phyloP scores from a whole-genome alignment of 2,329 filamentous ascomycete species.

The Colletotrichum sublineola region DNA sequence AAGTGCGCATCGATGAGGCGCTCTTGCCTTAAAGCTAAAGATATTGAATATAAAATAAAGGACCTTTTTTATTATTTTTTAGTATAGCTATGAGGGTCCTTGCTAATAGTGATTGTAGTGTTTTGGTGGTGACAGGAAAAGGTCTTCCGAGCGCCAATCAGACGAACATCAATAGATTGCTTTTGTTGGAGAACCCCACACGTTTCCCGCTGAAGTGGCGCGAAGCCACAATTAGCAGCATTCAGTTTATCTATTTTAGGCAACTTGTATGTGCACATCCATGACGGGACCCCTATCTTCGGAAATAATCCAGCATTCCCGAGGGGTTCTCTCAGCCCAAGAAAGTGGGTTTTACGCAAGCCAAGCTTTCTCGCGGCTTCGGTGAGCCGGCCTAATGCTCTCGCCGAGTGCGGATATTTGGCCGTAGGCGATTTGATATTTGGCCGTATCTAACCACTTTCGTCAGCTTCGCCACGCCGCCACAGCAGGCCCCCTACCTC shows the following conservation, averaged over 20 bases:
- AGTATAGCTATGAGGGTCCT: too few species aligned
- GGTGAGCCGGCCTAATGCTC: background rate
- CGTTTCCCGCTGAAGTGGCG: background rate
- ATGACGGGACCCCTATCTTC: background rate
- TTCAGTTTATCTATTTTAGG: conserved; percentile 25
- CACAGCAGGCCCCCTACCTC: too few species aligned
- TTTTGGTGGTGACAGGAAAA: too few species aligned
- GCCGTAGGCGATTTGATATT: too few species aligned
- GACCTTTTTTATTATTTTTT: too few species aligned
- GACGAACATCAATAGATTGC: conserved; percentile 1
- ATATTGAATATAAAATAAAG: too few species aligned
- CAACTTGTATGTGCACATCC: background rate
- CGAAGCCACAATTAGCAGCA: background rate
- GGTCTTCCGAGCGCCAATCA: background rate
- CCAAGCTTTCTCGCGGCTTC: background rate
- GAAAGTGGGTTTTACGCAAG: background rate
- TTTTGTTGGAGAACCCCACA: conserved; percentile 6
- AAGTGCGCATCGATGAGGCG: too few species aligned
- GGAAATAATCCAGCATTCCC: background rate
- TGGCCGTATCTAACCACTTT: too few species aligned
- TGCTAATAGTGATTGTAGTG: too few species aligned
- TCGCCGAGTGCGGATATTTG: too few species aligned
- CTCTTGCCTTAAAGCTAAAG: too few species aligned
- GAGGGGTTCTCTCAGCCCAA: conserved; percentile 4
- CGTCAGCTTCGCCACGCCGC: too few species aligned